Base-by-base conservation (phyloP, 331 rosid species). In the Malus hybrid region DNA sequence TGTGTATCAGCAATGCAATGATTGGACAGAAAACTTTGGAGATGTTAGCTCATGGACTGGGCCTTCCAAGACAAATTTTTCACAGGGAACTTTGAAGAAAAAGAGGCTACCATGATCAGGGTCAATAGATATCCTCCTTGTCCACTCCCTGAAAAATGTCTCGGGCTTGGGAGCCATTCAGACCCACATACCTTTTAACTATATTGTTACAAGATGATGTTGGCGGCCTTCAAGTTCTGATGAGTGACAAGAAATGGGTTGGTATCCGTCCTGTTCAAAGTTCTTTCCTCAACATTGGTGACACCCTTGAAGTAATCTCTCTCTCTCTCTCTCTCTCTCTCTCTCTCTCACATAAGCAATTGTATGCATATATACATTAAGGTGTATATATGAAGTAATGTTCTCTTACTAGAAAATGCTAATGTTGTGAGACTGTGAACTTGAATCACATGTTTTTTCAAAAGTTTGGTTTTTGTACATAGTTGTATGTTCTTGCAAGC, bases 161-260 rank as follows among this genome's bases (percentile, higher is more conserved):
- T 71, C 7, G 81, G 77, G 50, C 72, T 78, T 36, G 81, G 76
- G 28, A 71, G 77, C 72, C 81, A 78, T 63, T 78, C 81, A 16
- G 76, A 78, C 34, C 81, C 81, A 4, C 72, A 63, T 12, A 27
- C 81, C 7, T n/a, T 78, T 24, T 24, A 36, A 71, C 81, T 13
- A 78, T 78, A 15, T 64, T 70, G 66, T 27, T 70, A 13, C 72
- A 71, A 78, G 76, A 71, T 55, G 42, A 52, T 32, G 72, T 78
- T 39, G 60, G 81, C 28, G 60, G 77, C 9, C 81, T 78, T 27
- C 77, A 78, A 64, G 63, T 64, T 29, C 60, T 52, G 16, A 71
- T 20, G 59, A 34, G 8, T 34, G 72, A 71, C 72, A 54, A 64
- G 19, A 42, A 63, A 71, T 63, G 77, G 81, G 18, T 71, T 24